Conservation (phyloP, 169 alveolate genomes). For the Amoebophrya sp. region DNA sequence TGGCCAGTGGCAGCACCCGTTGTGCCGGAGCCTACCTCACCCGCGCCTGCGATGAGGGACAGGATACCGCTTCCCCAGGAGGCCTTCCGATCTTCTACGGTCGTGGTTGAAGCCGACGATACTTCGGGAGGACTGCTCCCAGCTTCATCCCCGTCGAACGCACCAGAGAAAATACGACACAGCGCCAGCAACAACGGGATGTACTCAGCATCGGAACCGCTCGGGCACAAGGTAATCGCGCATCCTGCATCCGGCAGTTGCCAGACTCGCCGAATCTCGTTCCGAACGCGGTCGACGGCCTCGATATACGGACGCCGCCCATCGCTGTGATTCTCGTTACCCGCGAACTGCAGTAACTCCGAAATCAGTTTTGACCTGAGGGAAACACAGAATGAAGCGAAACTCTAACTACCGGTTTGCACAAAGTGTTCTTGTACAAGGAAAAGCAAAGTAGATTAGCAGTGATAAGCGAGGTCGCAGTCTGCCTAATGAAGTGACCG, state of each 20-base stretch:
- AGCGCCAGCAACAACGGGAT: background rate
- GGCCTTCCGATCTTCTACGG: too few relatives aligned
- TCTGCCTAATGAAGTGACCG: too few relatives aligned
- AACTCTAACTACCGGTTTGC: too few relatives aligned
- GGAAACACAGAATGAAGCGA: too few relatives aligned
- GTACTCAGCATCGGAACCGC: constrained; percentile 3
- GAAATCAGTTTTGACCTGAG: too few relatives aligned
- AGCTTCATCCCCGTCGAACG: background rate
- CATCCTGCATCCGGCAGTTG: background rate
- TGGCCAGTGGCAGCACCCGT: background rate
- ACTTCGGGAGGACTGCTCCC: too few relatives aligned
- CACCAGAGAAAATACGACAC: background rate
- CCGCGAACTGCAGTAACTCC: too few relatives aligned
- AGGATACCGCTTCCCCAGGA: background rate
- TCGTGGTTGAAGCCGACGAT: too few relatives aligned
- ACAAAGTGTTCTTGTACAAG: too few relatives aligned
- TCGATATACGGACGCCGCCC: background rate
- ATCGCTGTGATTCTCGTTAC: background rate
- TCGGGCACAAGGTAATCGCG: background rate
- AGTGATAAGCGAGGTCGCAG: too few relatives aligned
- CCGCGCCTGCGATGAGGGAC: background rate
- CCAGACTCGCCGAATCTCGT: background rate
- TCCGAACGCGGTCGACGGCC: background rate
- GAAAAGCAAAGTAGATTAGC: too few relatives aligned
- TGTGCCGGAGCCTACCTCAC: background rate